phyloP scores from a whole-genome alignment of 345 rosid species.

The Orychophragmus violaceus region DNA sequence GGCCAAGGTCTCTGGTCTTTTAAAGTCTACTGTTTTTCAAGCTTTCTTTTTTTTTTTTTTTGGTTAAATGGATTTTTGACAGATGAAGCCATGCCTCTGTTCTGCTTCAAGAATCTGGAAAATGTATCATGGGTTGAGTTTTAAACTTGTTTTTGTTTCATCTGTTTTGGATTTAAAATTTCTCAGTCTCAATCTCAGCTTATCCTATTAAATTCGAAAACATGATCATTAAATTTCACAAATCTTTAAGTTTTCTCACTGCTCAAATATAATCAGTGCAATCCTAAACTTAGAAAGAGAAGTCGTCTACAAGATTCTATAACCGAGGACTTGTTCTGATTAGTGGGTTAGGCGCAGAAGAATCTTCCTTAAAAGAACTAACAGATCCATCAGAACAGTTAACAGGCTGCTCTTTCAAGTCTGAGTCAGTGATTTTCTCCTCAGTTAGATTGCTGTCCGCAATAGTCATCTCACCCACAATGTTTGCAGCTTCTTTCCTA shows the following conservation, averaged over 20 bases:
- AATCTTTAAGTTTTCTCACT: not conserved
- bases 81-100: not conserved
- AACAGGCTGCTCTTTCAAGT: constrained; percentile 21
- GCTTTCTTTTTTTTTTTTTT: not conserved
- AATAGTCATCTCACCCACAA: constrained; percentile 6
- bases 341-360: too few species aligned
- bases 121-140: too few species aligned
- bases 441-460: constrained; percentile 17
- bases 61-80: not conserved
- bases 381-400: too few species aligned
- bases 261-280: not conserved
- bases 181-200: not conserved
- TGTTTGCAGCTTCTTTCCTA: constrained; percentile 26
- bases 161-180: not conserved
- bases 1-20: constrained; percentile 65
- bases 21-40: constrained; percentile 30
- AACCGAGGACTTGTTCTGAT: too few species aligned
- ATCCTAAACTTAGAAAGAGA: not conserved
- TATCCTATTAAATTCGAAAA: too few species aligned
- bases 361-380: constrained; percentile 30
- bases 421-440: constrained; percentile 13
- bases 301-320: too few species aligned
- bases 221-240: not conserved
- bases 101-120: not conserved
- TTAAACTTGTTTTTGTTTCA: too few species aligned